Evolutionary conservation across 1,284 basidiomycete species (phyloP), one percentile per base, ranked within the genome.

Genomic region (Puccinia sorghi): DNA sequence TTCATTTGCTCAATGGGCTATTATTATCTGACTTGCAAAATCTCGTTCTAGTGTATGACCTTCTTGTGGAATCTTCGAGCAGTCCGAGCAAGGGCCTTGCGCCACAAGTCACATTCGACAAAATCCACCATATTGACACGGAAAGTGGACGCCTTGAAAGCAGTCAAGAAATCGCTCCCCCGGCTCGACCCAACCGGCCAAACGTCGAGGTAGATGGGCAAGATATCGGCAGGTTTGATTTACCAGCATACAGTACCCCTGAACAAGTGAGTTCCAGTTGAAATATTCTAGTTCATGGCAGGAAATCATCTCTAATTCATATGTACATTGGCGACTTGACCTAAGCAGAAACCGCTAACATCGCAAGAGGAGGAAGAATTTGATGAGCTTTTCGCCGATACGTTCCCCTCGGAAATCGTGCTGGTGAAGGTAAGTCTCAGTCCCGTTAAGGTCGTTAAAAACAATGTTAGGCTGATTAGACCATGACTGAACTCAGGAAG

Each of bases 181-280:
- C 64, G 3, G 43, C 13, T 43, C 41, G 64, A 15, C 64, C 64
- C 43, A 67, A 27, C 11, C 48, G 64, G 27, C 64, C 64, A n/a
- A 67, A 39, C 20, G n/a, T n/a, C n/a, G 64, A 67, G 48, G 64
- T 67, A 50, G 64, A 67, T 46, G 64, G 46, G 43, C 41, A 67
- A 50, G 64, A 67, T 20, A 50, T 67, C 3, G 43, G 64, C 41
- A 67, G 64, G 22, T 67, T 67, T 32, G 46, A 48, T 48, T 43
- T 67, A 17, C 48, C 46, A 25, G 48, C 64, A 48, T 67, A 67
- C 43, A 67, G 48, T 27, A 13, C 6, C 46, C 22, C 43, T 50
- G 64, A 46, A 12, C 22, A 67, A 3, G 64, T 67, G 64, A 67
- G 64, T 27, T 25, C 8, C 25, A 67, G 22, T 3, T 48, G 15